These are phyloP conservation scores for Scleromitrula shiraiana DNA, from an alignment of 2,329 filamentous ascomycete genomes.

Conservation along the genomic window DNA sequence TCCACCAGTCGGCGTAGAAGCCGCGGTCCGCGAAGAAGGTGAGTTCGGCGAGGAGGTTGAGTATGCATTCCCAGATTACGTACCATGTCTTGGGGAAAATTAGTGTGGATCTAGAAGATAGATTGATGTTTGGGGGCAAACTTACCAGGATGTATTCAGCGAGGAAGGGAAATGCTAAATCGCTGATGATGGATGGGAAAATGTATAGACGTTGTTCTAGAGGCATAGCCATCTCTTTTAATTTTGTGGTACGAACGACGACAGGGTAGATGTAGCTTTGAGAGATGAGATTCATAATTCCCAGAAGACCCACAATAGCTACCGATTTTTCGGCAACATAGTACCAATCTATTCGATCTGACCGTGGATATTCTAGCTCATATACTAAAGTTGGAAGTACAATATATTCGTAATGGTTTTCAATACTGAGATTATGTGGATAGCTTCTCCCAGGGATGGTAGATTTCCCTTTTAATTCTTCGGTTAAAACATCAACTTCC, in stretches of 20 bases:
- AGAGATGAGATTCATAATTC: constrained; percentile 71
- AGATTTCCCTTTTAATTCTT: constrained; percentile 48
- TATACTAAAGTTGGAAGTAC: constrained; percentile 71
- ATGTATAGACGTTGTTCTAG: constrained; percentile 52
- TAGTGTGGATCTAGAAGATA: not conserved
- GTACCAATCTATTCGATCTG: constrained; percentile 60
- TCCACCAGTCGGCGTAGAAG: constrained; percentile 62
- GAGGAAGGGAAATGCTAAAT: constrained; percentile 71
- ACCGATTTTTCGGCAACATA: constrained; percentile 66
- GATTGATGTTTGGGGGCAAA: not conserved
- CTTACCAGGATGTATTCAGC: constrained; percentile 56
- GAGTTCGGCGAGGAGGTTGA: constrained; percentile 70
- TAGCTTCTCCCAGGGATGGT: constrained; percentile 45
- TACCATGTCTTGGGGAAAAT: constrained; percentile 55
- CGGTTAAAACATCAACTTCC: constrained; percentile 56
- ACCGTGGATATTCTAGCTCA: constrained; percentile 70
- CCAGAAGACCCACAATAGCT: constrained; percentile 64
- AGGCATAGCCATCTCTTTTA: constrained; percentile 59
- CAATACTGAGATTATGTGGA: constrained; percentile 58
- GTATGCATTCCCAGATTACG: constrained; percentile 68
- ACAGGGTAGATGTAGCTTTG: constrained; percentile 73
- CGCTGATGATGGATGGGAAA: constrained; percentile 68
- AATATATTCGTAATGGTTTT: constrained; percentile 64
- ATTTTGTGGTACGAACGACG: constrained; percentile 55
- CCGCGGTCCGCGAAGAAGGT: constrained; percentile 70